These are phyloP conservation scores for Fraxinus anomala DNA, from an alignment of 257 asterid genomes.

Conservation along the genomic window DNA sequence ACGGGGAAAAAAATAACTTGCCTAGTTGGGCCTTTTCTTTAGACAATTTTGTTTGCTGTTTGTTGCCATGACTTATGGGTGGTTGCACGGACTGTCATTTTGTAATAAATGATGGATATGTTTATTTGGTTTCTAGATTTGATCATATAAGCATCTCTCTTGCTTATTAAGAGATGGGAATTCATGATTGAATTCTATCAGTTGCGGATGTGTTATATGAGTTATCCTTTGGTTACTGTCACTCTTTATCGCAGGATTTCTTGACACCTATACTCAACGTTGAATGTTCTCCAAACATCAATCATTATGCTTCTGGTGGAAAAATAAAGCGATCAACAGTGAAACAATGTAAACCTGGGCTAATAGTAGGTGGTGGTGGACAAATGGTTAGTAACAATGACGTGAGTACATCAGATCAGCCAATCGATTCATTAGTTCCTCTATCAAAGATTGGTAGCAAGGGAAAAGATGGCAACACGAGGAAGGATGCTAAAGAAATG, in stretches of 20 bases:
- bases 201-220: slow-evolving; percentile 13
- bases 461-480: slow-evolving; percentile 43
- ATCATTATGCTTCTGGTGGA: slow-evolving; percentile 65
- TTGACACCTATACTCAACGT: slow-evolving; percentile 35
- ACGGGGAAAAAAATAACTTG: not conserved
- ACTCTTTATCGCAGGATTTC: slow-evolving; percentile 55
- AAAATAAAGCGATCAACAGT: slow-evolving; percentile 77
- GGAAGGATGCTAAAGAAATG: slow-evolving; percentile 43
- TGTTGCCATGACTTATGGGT: slow-evolving; percentile 4
- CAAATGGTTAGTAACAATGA: slow-evolving; percentile 31
- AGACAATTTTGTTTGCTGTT: not conserved
- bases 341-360: slow-evolving; percentile 38
- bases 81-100: not conserved
- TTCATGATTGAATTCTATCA: slow-evolving; percentile 16
- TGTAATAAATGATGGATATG: slow-evolving; percentile 1
- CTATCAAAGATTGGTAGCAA: slow-evolving; percentile 47
- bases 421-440: slow-evolving; percentile 69
- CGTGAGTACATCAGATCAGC: slow-evolving; percentile 49
- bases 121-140: slow-evolving; percentile 21
- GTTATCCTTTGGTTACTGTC: slow-evolving; percentile 19
- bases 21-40: not conserved
- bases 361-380: slow-evolving; percentile 38
- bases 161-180: slow-evolving; percentile 14
- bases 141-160: slow-evolving; percentile 15
- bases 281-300: slow-evolving; percentile 41